These are phyloP conservation scores for Medicago ruthenica DNA, from an alignment of 306 rosid species.

Conservation along the genomic window DNA sequence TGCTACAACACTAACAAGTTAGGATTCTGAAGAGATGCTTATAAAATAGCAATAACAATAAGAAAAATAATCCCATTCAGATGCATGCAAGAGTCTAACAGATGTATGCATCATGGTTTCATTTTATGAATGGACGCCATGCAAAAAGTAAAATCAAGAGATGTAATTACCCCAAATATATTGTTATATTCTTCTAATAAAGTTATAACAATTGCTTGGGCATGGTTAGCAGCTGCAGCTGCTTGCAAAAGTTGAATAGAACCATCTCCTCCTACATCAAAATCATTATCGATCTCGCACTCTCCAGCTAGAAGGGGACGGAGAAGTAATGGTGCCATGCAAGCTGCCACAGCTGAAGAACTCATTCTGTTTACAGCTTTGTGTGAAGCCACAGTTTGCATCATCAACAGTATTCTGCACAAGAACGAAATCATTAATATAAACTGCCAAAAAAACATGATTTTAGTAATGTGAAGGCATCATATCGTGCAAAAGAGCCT, in stretches of 20 bases:
- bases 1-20: conserved; percentile 57
- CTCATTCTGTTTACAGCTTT: conserved; percentile 90
- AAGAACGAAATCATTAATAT: conserved; percentile 35
- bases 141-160: conserved; percentile 31
- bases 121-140: conserved; percentile 35
- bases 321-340: conserved; percentile 98
- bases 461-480: conserved; percentile 11
- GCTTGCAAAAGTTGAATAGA: conserved; percentile 91
- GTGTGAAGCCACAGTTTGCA: conserved; percentile 78
- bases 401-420: conserved; percentile 86
- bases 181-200: conserved; percentile 79
- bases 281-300: conserved; percentile 87
- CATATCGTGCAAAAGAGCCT: not conserved
- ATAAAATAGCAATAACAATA: conserved; percentile 25
- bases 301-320: conserved; percentile 95
- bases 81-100: not conserved
- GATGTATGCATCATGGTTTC: not conserved
- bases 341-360: conserved; percentile 96
- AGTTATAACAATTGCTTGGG: conserved; percentile 90
- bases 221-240: conserved; percentile 99
- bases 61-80: not conserved
- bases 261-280: conserved; percentile 89
- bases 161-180: conserved; percentile 73
- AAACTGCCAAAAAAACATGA: conserved; percentile 7
- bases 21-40: conserved; percentile 42